phyloP scores from a whole-genome alignment of 495 filamentous ascomycete species.

The Penicillium robsamsonii region DNA sequence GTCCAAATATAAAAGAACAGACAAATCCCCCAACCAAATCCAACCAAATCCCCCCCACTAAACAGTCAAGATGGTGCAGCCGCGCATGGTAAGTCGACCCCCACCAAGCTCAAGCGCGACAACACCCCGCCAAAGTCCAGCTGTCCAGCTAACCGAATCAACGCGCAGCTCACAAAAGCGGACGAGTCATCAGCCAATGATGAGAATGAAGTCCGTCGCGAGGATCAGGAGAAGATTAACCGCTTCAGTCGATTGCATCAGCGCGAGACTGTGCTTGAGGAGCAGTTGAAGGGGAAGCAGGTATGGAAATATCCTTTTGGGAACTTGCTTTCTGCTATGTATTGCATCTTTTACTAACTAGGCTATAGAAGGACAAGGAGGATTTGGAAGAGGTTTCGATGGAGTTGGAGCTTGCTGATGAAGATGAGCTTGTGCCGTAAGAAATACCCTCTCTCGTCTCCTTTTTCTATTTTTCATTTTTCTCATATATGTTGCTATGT shows the following conservation, averaged over 20 bases:
- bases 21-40: not conserved
- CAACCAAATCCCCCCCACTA: conserved; percentile 2
- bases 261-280: conserved; percentile 71
- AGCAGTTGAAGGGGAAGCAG: conserved; percentile 77
- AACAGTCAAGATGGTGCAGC: conserved; percentile 40
- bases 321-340: conserved; percentile 3
- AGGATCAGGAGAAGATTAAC: conserved; percentile 99
- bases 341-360: conserved; percentile 3
- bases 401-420: conserved; percentile 92
- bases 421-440: conserved; percentile 89
- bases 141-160: conserved; percentile 7
- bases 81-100: conserved; percentile 39
- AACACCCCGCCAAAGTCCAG: conserved; percentile 9
- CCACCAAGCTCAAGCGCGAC: conserved; percentile 1
- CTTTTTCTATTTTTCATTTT: conserved; percentile 2
- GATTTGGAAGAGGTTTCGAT: conserved; percentile 88
- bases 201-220: conserved; percentile 87
- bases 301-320: conserved; percentile 47
- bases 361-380: conserved; percentile 89
- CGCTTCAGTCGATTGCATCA: conserved; percentile 94
- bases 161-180: conserved; percentile 78
- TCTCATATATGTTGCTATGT: not conserved
- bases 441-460: conserved; percentile 17
- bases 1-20: not conserved
- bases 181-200: conserved; percentile 71